Base-by-base conservation (phyloP, 1,284 basidiomycete genomes). In the Kwoniella shivajii region DNA sequence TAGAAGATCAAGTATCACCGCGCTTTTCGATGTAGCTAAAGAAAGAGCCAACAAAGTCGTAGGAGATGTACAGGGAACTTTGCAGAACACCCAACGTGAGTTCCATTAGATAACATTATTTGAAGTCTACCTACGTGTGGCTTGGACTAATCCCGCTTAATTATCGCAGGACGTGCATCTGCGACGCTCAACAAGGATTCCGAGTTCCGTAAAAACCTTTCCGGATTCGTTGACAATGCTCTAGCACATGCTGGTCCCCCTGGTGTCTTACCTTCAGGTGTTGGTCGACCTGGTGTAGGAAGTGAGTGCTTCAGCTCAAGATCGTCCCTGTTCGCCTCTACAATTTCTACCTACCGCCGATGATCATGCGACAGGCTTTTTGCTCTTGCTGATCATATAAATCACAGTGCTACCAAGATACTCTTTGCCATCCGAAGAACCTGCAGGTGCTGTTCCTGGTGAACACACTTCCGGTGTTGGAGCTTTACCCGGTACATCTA, bases 401-500 rank as follows among this genome's bases (percentile, higher is more conserved):
- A 16, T 4, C 5, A 4, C 50, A 54, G 63, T 58, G 24, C 57
- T 59, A 14, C 58, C 63, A 26, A 26, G 50, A 34, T 56, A 50
- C 14, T 64, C 65, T 16, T 50, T 72, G 14, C 72, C 73, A 10
- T 63, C 66, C 16, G 54, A 68, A 10, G 72, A 75, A 47, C 49
- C 56, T 24, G 54, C 60, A 11, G 73, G 71, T 16, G 61, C 70
- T n/a, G 53, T 56, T 2, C 66, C 72, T 6, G 70, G 69, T 13
- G 72, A 73, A 27, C 59, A 64, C 27, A 58, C 64, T n/a, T 51
- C 45, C 20, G 81, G 81, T 16, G 78, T 75, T 5, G 80, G 80
- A 2, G 72, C 78, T 9, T 69, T 81, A 22, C 80, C 80, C 1
- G 80, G 80, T 2, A 58, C 59, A 2, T 55, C 69, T 39, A 67